Conservation (phyloP, 2,329 filamentous ascomycete genomes). For the Pseudocercospora macadamiae region DNA sequence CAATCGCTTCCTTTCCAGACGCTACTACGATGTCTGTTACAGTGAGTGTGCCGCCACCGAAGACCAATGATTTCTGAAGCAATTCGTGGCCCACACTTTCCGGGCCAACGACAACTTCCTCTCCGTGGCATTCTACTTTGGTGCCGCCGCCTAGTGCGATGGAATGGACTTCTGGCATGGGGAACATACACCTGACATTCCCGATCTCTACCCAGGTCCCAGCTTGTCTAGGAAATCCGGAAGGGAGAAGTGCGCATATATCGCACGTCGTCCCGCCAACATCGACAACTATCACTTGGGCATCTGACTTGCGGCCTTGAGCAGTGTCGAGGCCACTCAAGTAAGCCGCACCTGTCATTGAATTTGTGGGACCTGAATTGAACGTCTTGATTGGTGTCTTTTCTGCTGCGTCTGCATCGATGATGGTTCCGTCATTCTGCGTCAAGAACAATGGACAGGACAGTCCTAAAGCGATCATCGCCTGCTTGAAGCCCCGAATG, state of each 20-base stretch:
- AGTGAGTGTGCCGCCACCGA: background rate
- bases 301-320: background rate
- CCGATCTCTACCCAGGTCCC: slow-evolving; percentile 8
- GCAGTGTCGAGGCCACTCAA: background rate
- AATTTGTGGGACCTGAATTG: slow-evolving; percentile 3
- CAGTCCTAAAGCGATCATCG: background rate
- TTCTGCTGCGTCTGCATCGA: slow-evolving; percentile 2
- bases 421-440: slow-evolving; percentile 4
- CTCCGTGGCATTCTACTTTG: background rate
- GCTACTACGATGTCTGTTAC: slow-evolving; percentile 4
- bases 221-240: slow-evolving; percentile 2
- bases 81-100: slow-evolving; percentile 1
- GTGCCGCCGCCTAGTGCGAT: slow-evolving; percentile 1
- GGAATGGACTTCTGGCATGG: slow-evolving; percentile 7
- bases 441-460: slow-evolving; percentile 3
- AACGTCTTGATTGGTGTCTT: slow-evolving; percentile 5
- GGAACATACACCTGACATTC: slow-evolving; percentile 2
- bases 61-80: background rate
- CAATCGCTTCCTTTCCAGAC: background rate
- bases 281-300: slow-evolving; percentile 8
- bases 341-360: slow-evolving; percentile 5
- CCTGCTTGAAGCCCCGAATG: slow-evolving; percentile 2
- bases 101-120: background rate
- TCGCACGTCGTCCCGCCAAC: slow-evolving; percentile 7
- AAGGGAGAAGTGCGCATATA: background rate